Base-by-base conservation (phyloP, 495 filamentous ascomycete species). In the Cetradonia linearis region DNA sequence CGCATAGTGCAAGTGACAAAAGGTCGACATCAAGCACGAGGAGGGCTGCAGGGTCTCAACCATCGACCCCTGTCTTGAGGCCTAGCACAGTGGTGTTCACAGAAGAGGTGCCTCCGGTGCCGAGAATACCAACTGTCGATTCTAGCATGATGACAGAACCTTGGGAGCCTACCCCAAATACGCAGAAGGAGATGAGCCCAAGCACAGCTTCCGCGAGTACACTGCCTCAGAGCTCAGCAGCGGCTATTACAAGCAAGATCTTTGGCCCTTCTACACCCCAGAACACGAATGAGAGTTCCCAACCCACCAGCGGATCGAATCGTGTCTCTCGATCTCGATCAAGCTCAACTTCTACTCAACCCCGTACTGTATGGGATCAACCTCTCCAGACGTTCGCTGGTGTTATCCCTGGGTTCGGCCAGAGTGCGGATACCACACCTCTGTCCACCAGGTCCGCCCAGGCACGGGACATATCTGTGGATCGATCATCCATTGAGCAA, bases 121-220 rank as follows among this genome's bases (percentile, higher is more conserved):
- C 75, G 47, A 73, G 73, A 58, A 58, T 73, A 40, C 30, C 62
- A 40, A 93, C 91, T 86, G 80, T 92, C 31, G 90, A 95, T 70
- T 82, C 78, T 59, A 85, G 84, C 50, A 84, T 87, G 68, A 95
- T 96, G 90, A 98, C 93, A 3, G 93, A 96, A 25, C 81, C 86
- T 20, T 86, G 74, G 77, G 58, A 66, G 30, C 47, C 40, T 42
- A 59, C 46, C 18, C 56, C 37, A 20, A 68, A 69, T 47, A 69
- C 66, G 8, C 58, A 44, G 9, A 38, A 58, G 4, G 44, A 50
- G 30, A 49, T 34, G 23, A 50, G 36, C 38, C 27, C 58, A 36
- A 42, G 58, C 77, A n/a, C 74, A 70, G 68, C 28, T 23, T 25
- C 50, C 30, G 16, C 30, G 14, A 13, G 52, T 56, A 10, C 10